Evolutionary conservation across 805 yeast genomes (phyloP), one percentile per base, ranked within the genome.

Genomic region (Kuraishia ogatae): DNA sequence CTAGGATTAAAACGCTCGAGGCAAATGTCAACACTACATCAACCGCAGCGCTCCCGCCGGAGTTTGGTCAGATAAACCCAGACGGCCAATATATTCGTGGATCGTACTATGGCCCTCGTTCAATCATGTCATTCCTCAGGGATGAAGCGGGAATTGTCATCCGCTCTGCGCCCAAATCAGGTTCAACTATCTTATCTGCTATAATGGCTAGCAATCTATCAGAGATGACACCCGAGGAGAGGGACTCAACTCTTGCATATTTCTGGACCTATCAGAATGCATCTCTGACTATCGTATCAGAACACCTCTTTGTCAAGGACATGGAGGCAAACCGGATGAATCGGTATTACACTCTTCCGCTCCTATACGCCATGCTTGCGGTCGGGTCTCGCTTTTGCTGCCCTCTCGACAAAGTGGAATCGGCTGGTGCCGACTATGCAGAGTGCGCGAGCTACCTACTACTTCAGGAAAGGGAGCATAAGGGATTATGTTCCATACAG

Each of bases 291-390:
- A 20, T 59, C 17, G 59, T 58, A 7, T 50, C 48, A 22, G 50
- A 52, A 48, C 58, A 50, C 1, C 22, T 50, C 22, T 59, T 59
- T 54, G 17, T 54, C 20, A 22, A 23, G 21, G 59, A 58, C 20
- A 21, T 59, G 55, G 6, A 46, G 13, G 39, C 50, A 17, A 57
- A 58, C 8, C 39, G 43, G n/a, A 24, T 50, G 22, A 39, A 53
- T 19, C 35, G 35, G 35, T 59, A 48, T 26, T 59, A 35, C 49
- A 57, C 55, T 28, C 47, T 49, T 17, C 50, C 61, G 4, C 53
- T 59, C 15, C 48, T 59, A 17, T 56, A 59, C 19, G 61, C 61
- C 13, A 58, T 59, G 59, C 48, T 59, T 21, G 59, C 61, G 20
- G 54, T 59, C 11, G 61, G 61, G 13, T 51, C 61, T 6, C 50